Evolutionary conservation across 2,329 filamentous ascomycete species (phyloP), one percentile per base, ranked within the genome.

Genomic region (Ceratocystis huliohia): DNA sequence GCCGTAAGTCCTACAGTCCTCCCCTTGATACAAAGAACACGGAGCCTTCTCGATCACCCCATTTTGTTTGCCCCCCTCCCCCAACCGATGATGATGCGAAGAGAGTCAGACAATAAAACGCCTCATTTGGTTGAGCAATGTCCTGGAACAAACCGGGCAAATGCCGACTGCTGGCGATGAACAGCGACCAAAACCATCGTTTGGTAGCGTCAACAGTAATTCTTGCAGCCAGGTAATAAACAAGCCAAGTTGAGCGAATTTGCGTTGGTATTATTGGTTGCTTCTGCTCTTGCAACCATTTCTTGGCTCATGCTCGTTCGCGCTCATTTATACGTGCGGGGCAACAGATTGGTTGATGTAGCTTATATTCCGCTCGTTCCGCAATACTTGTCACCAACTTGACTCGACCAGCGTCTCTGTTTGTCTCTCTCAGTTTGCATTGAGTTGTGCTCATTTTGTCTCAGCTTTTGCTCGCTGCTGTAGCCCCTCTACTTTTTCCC

Each of bases 1-100:
- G 88, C 87, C 78, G 91, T 96, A 88, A 81, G 89, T 48, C 25
- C 37, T 63, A 4, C 28, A 33, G 17, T 30, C 17, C 15, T 17
- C 22, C 56, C 15, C 33, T 56, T 15, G 30, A 22, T n/a, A 25
- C 15, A 64, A 13, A 28, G 33, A 53, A 13, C 6, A 15, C 45
- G 41, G 15, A 15, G n/a, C 13, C 8, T 3, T 48, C 44, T 33
- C 48, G 48, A 53, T 17, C n/a, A 20, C 48, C 48, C n/a, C 48
- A 6, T 41, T 41, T 41, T 41, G 37, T 3, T 13, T 41, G 10
- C 10, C 37, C 30, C 30, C 37, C 37, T 41, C 10, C 37, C 37
- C 37, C 10, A 15, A 53, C 37, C 37, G 17, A 63, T 64, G 17
- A 63, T 64, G 7, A 33, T 33, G 50, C 22, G 33, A 44, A 33